phyloP scores from a whole-genome alignment of 2,329 filamentous ascomycete genomes.

The Fusarium sp. region DNA sequence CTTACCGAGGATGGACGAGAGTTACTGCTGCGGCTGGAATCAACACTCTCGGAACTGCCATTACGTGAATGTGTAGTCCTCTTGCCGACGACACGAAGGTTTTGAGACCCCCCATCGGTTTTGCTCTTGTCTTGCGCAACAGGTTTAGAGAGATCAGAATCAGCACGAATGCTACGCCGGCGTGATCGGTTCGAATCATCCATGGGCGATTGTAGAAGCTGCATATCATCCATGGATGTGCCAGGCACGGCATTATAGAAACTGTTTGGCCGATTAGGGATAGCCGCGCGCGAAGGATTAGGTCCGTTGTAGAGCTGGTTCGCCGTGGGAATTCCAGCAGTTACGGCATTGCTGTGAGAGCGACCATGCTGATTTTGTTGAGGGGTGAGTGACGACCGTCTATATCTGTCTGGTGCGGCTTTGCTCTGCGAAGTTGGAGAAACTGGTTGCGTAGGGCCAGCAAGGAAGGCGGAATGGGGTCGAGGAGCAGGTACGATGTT shows the following conservation, averaged over 20 bases:
- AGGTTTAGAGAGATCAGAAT: constrained; percentile 50
- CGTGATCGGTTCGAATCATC: constrained; percentile 83
- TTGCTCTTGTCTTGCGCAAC: constrained; percentile 43
- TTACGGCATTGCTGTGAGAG: constrained; percentile 53
- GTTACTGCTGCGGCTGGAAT: constrained; percentile 68
- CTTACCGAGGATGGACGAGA: constrained; percentile 77
- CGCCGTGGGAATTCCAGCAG: constrained; percentile 46
- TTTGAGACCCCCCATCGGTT: constrained; percentile 58
- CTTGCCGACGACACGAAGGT: constrained; percentile 54
- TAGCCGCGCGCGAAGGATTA: constrained; percentile 50
- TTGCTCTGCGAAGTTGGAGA: constrained; percentile 59
- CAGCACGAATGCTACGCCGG: constrained; percentile 82
- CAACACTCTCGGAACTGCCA: constrained; percentile 75
- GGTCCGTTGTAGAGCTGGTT: constrained; percentile 51
- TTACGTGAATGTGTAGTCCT: constrained; percentile 58
- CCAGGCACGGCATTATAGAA: constrained; percentile 64
- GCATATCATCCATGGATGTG: constrained; percentile 75
- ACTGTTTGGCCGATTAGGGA: constrained; percentile 65
- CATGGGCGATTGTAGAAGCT: constrained; percentile 67
- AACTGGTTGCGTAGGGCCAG: constrained; percentile 62
- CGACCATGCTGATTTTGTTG: constrained; percentile 54
- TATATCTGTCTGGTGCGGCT: constrained; percentile 81
- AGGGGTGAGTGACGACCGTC: constrained; percentile 65
- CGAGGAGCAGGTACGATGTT: constrained; percentile 57
- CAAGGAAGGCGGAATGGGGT: constrained; percentile 60